A percentile compares a stretch with the other conserved stretches of the same genome.
Evolutionary conservation across 2,329 filamentous ascomycete genomes (phyloP).

Genomic region (Metarhizium rileyi): DNA sequence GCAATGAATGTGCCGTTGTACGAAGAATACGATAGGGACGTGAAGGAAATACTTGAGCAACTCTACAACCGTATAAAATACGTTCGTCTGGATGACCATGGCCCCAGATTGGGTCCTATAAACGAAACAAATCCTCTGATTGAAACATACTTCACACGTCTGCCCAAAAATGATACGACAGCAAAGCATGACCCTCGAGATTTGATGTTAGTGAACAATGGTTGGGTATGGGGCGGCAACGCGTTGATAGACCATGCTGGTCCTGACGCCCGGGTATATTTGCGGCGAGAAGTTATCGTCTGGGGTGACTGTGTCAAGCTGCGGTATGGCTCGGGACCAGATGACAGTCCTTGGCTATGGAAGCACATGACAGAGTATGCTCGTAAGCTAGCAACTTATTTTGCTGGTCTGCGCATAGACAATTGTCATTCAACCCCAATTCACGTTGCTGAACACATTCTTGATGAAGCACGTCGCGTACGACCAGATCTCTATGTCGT

Average conservation of each 20-base stretch:
- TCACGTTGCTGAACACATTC: slow-evolving; percentile 86
- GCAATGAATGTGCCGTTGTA: slow-evolving; percentile 84
- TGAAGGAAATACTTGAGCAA: slow-evolving; percentile 77
- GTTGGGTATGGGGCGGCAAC: slow-evolving; percentile 98
- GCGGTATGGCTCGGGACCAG: slow-evolving; percentile 68
- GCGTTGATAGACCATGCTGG: slow-evolving; percentile 91
- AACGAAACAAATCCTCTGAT: slow-evolving; percentile 70
- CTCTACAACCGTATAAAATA: slow-evolving; percentile 94
- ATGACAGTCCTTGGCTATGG: slow-evolving; percentile 92
- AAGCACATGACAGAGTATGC: slow-evolving; percentile 93
- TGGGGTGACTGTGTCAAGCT: slow-evolving; percentile 99
- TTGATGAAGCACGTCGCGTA: slow-evolving; percentile 85
- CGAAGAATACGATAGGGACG: slow-evolving; percentile 80
- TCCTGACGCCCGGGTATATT: slow-evolving; percentile 78
- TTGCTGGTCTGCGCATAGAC: slow-evolving; percentile 91
- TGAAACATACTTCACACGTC: slow-evolving; percentile 88
- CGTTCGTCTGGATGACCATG: slow-evolving; percentile 82
- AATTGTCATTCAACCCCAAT: slow-evolving; percentile 96
- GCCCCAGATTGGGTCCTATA: slow-evolving; percentile 76
- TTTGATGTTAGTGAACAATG: slow-evolving; percentile 84
- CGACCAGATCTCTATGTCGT: slow-evolving; percentile 85
- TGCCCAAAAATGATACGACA: slow-evolving; percentile 71
- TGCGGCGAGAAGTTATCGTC: slow-evolving; percentile 91
- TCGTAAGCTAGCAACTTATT: slow-evolving; percentile 85
- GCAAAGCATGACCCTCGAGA: slow-evolving; percentile 66